Evolutionary conservation across 106 monocot species (phyloP), one percentile per base, ranked within the genome.

Genomic region (Platanthera zijinensis): DNA sequence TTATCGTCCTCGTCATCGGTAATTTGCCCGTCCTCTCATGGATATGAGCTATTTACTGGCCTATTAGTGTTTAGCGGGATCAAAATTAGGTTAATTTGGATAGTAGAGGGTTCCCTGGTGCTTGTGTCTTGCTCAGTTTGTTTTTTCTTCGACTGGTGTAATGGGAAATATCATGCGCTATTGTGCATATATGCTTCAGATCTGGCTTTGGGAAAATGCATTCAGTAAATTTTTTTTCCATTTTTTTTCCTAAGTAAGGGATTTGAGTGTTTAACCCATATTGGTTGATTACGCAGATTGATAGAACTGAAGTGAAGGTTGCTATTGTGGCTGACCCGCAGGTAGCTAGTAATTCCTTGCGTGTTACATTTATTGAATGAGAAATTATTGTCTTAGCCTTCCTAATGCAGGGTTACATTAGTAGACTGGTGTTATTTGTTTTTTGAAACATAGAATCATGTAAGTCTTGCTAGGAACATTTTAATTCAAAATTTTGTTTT

Each of bases 301-400:
- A 12, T 74, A 63, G 71, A 48, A 59, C 51, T 69, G 86, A 75
- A 52, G 77, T 83, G 63, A 88, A 89, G 74, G 76, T 97, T 78
- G 96, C 91, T 62, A 87, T 93, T 13, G 17, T 97, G 12, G 91
- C 96, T 17, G 93, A 97, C 81, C 89, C 93, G 46, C 90, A 97
- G 95, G 95, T 89, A 15, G 81, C 5, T 81, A 1, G 5, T 77
- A 13, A 50, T 52, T 80, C 50, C 52, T 50, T 66, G 15, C 67
- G 48, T 21, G 3, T 47, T 54, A 47, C 3, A 0, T 70, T 70
- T 48, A 6, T 69, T 46, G 12, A 14, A 12, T 6, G 17, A 17
- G 17, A 17, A 62, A 62, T 19, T 19, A 62, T 45, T 10, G 8
- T 39, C 39, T 39, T 39, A 39, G 39, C 39, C 39, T 39, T 39